phyloP scores from a whole-genome alignment of 306 rosid species.

The Oxytropis ochrocephala region DNA sequence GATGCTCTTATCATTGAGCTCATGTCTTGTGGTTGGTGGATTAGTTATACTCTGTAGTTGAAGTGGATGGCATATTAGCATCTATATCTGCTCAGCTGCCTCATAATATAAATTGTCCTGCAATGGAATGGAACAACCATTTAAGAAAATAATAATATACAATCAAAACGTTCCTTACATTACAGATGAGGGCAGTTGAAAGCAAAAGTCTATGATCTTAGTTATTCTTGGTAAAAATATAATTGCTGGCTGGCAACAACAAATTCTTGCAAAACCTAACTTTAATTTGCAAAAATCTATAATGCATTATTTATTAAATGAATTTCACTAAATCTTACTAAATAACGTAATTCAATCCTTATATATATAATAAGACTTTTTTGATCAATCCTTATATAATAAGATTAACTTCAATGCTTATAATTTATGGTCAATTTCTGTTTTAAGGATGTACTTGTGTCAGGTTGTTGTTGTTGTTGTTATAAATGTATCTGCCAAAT shows the following conservation, averaged over 20 bases:
- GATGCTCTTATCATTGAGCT: not conserved
- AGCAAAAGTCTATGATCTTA: not conserved
- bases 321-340: not conserved
- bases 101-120: not conserved
- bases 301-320: not conserved
- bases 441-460: not conserved
- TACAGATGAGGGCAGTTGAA: not conserved
- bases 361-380: not conserved
- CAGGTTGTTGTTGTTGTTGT: slow-evolving; percentile 1
- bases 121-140: not conserved
- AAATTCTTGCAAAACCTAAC: not conserved
- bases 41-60: not conserved
- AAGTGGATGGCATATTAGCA: slow-evolving; percentile 1
- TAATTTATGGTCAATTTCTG: not conserved
- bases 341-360: not conserved
- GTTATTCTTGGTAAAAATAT: not conserved
- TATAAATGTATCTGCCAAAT: not conserved
- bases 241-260: not conserved
- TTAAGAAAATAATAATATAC: not conserved
- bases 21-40: not conserved
- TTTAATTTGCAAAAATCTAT: not conserved
- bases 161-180: not conserved
- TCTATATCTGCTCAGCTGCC: not conserved
- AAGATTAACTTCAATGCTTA: too few species aligned
- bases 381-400: too few species aligned